Evolutionary conservation across 2,329 filamentous ascomycete genomes (phyloP), one percentile per base, ranked within the genome.

Genomic region (Emericellopsis atlantica): DNA sequence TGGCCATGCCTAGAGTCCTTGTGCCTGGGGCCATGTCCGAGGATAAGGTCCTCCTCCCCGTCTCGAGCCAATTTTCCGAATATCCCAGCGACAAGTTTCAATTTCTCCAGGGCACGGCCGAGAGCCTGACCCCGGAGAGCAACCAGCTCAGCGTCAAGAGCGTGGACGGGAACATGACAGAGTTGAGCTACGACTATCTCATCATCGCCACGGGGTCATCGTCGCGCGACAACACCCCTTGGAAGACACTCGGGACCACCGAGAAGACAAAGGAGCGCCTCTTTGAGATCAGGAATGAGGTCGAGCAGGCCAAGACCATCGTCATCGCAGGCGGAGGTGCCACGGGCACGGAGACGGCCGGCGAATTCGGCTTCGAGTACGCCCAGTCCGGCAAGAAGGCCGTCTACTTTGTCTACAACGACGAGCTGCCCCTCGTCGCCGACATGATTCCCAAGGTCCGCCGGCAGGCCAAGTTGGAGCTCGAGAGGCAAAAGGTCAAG

Each of bases 201-300:
- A 51, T 79, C 44, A 55, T 79, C 35, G 72, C 73, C 9, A 79
- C 74, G 3, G 75, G 75, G 7, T 56, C 67, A 4, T 57, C 58
- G 23, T 60, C 63, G 26, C 56, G 50, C 18, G 63, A 60, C 5
- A 55, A 52, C 44, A 59, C 69, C 55, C 71, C 73, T 1, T 76
- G 67, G 54, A 77, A 76, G 53, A 55, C 53, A 16, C 46, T 67
- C 9, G 61, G 53, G 5, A 61, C 62, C 2, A 64, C 64, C 0
- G 58, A 65, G 41, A 50, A 61, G 42, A 70, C 69, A 23, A 62
- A 60, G 40, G 51, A 54, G 1, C 40, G 46, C 15, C 48, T 65
- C 31, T 62, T 61, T 21, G 32, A 51, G 22, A 10, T 32, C 7
- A 23, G 29, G 9, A 31, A 40, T 2, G 49, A 57, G 36, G 61